These are phyloP conservation scores for Akanthomyces lecanii DNA, from an alignment of 2,329 filamentous ascomycete species.

Conservation along the genomic window DNA sequence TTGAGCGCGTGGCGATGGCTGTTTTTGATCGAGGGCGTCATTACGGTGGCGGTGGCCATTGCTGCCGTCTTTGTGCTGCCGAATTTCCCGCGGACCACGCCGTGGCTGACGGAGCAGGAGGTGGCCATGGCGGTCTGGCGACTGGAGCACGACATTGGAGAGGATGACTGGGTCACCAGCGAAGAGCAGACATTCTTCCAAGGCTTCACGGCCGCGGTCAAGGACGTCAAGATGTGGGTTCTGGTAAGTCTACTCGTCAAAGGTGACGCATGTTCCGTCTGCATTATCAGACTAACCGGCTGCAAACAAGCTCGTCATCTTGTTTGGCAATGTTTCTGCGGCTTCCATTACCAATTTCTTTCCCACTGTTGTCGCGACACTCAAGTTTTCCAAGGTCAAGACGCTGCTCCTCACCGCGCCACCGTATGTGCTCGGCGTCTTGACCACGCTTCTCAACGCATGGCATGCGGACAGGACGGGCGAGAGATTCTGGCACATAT, in stretches of 20 bases:
- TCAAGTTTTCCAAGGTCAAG: constrained; percentile 22
- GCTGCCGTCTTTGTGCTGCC: constrained; percentile 56
- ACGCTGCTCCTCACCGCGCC: constrained; percentile 30
- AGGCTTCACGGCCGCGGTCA: constrained; percentile 49
- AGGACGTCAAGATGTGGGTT: constrained; percentile 55
- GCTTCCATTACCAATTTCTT: constrained; percentile 55
- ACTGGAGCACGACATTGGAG: constrained; percentile 59
- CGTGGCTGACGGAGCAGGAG: constrained; percentile 38
- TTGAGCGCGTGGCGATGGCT: constrained; percentile 56
- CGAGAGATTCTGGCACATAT: constrained; percentile 37
- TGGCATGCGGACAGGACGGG: constrained; percentile 35
- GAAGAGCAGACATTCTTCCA: constrained; percentile 51
- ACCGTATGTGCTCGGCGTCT: constrained; percentile 26
- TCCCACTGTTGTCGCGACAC: constrained; percentile 27
- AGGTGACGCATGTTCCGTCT: neutral
- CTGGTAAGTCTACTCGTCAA: constrained; percentile 36
- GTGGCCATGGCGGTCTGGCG: constrained; percentile 41
- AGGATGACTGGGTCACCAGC: constrained; percentile 57
- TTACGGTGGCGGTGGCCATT: constrained; percentile 59
- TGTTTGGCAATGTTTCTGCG: constrained; percentile 52
- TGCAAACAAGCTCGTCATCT: constrained; percentile 41
- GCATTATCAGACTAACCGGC: neutral
- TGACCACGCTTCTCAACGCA: constrained; percentile 30
- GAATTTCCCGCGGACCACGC: constrained; percentile 48
- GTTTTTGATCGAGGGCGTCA: constrained; percentile 60